These are phyloP conservation scores for Nectriaceae sp. DNA, from an alignment of 2,329 filamentous ascomycete species.

Conservation along the genomic window DNA sequence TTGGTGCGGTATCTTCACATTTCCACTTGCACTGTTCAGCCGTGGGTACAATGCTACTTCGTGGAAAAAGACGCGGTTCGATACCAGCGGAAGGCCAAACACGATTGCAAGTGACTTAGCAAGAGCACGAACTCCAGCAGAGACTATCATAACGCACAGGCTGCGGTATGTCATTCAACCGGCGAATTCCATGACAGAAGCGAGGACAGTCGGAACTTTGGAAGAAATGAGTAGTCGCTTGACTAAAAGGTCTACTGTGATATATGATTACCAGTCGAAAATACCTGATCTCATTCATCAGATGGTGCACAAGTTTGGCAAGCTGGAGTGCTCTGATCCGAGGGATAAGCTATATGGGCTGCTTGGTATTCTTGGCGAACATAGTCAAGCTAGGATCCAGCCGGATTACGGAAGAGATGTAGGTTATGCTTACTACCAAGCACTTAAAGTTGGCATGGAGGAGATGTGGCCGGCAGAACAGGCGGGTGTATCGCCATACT, in stretches of 20 bases:
- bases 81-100: neutral
- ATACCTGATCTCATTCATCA: neutral
- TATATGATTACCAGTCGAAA: neutral
- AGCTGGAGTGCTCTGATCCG: neutral
- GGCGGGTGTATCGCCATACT: neutral
- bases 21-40: neutral
- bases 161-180: neutral
- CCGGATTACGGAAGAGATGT: neutral
- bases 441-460: neutral
- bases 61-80: neutral
- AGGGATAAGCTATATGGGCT: neutral
- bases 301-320: neutral
- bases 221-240: neutral
- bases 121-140: neutral
- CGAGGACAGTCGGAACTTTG: neutral
- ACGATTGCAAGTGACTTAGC: neutral
- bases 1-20: neutral
- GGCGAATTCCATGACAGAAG: neutral
- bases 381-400: neutral
- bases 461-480: neutral
- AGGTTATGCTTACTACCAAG: neutral
- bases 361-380: neutral
- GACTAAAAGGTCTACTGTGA: neutral
- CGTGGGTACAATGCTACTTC: neutral
- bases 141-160: neutral